Conservation (phyloP, 2,329 filamentous ascomycete genomes). For the Peltaster fructicola region DNA sequence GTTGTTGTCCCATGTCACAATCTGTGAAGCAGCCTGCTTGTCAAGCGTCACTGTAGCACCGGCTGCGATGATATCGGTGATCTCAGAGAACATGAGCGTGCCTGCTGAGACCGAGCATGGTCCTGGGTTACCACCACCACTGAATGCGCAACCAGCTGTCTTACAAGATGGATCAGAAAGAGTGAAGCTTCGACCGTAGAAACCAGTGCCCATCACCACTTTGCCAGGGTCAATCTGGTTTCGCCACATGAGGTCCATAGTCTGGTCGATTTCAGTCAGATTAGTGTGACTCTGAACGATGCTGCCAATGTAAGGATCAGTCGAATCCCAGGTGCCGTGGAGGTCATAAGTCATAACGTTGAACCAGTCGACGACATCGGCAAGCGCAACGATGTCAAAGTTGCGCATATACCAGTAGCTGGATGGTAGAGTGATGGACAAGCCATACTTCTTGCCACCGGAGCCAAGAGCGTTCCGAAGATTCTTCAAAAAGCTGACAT, state of each 20-base stretch:
- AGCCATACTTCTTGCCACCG: slow-evolving; percentile 20
- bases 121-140: slow-evolving; percentile 11
- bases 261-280: slow-evolving; percentile 28
- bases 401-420: slow-evolving; percentile 8
- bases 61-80: slow-evolving; percentile 15
- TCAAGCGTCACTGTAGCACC: slow-evolving; percentile 9
- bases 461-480: slow-evolving; percentile 18
- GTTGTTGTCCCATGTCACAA: slow-evolving; percentile 16
- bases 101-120: slow-evolving; percentile 17
- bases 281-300: slow-evolving; percentile 27
- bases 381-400: slow-evolving; percentile 5
- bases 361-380: slow-evolving; percentile 6
- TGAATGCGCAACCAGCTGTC: slow-evolving; percentile 9
- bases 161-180: slow-evolving; percentile 10
- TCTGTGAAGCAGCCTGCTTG: slow-evolving; percentile 18
- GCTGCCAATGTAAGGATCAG: slow-evolving; percentile 14
- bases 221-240: slow-evolving; percentile 24
- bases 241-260: slow-evolving; percentile 30
- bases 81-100: slow-evolving; percentile 20
- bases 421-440: slow-evolving; percentile 21
- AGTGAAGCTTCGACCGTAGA: slow-evolving; percentile 26
- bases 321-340: slow-evolving; percentile 23
- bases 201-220: slow-evolving; percentile 28
- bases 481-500: slow-evolving; percentile 19
- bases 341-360: slow-evolving; percentile 5